These are phyloP conservation scores for Noccaea bulbosa DNA, from an alignment of 345 rosid species.

Conservation along the genomic window DNA sequence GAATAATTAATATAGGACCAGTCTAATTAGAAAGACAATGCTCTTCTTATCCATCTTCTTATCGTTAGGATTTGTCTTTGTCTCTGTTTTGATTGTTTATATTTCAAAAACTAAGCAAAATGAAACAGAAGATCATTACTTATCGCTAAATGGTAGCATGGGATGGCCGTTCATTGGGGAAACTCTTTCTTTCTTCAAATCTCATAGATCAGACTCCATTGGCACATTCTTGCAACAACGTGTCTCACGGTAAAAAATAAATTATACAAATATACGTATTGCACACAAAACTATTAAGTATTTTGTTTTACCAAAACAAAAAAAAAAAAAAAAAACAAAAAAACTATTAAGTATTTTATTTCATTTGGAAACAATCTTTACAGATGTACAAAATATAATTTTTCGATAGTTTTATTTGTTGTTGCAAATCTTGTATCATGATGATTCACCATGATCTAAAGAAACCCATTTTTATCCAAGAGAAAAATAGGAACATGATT, in stretches of 20 bases:
- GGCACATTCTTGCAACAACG: slow-evolving; percentile 70
- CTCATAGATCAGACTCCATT: slow-evolving; percentile 71
- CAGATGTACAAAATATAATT: not conserved
- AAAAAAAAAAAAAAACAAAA: no score
- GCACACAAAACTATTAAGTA: not conserved
- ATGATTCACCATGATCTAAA: not conserved
- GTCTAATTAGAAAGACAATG: slow-evolving; percentile 33
- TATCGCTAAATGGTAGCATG: slow-evolving; percentile 61
- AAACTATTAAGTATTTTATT: not conserved
- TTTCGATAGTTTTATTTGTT: not conserved
- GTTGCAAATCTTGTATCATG: not conserved
- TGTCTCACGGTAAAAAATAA: slow-evolving; percentile 58
- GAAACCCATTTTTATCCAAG: not conserved
- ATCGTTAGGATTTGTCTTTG: slow-evolving; percentile 33
- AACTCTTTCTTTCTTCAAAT: slow-evolving; percentile 71
- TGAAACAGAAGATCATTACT: slow-evolving; percentile 17
- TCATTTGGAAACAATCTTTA: not conserved
- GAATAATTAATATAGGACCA: not conserved
- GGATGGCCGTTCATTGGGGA: slow-evolving; percentile 88
- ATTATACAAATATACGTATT: not conserved
- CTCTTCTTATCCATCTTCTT: slow-evolving; percentile 24
- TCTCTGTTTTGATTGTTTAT: slow-evolving; percentile 22
- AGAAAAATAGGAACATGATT: not conserved
- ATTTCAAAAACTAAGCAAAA: slow-evolving; percentile 19
- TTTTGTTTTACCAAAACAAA: no score